These are phyloP conservation scores for Pholiota conissans DNA, from an alignment of 768 basidiomycete species.

Conservation along the genomic window DNA sequence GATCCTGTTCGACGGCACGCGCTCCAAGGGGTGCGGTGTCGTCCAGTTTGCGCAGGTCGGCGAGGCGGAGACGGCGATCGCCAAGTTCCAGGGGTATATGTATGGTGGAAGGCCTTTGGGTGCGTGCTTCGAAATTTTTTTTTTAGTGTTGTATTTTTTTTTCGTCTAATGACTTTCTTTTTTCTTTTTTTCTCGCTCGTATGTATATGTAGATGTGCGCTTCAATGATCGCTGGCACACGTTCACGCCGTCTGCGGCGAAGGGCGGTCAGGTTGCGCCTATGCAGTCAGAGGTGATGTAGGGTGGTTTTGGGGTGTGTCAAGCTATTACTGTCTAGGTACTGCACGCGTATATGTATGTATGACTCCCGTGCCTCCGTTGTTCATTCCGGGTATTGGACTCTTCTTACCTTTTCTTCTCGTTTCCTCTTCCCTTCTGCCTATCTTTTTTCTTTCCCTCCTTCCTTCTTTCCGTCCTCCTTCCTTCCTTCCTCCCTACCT, in stretches of 20 bases:
- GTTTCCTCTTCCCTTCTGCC: neutral
- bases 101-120: constrained; percentile 90
- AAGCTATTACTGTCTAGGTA: no score
- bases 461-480: no score
- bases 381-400: no score
- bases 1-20: constrained; percentile 88
- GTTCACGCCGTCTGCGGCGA: constrained; percentile 85
- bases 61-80: constrained; percentile 95
- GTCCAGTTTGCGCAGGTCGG: constrained; percentile 87
- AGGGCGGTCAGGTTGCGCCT: constrained; percentile 74
- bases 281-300: constrained; percentile 56
- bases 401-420: no score
- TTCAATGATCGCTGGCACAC: constrained; percentile 97
- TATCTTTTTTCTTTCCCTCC: neutral
- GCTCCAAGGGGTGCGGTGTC: constrained; percentile 93
- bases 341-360: no score
- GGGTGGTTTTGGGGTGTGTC: no score
- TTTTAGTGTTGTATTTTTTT: neutral
- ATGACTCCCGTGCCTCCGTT: no score
- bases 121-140: constrained; percentile 33
- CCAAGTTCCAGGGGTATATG: constrained; percentile 95
- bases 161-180: constrained; percentile 1
- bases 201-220: constrained; percentile 81
- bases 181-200: constrained; percentile 6
- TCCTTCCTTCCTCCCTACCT: no score